phyloP scores from a whole-genome alignment of 805 yeast genomes.

The Candida tibetensis region DNA sequence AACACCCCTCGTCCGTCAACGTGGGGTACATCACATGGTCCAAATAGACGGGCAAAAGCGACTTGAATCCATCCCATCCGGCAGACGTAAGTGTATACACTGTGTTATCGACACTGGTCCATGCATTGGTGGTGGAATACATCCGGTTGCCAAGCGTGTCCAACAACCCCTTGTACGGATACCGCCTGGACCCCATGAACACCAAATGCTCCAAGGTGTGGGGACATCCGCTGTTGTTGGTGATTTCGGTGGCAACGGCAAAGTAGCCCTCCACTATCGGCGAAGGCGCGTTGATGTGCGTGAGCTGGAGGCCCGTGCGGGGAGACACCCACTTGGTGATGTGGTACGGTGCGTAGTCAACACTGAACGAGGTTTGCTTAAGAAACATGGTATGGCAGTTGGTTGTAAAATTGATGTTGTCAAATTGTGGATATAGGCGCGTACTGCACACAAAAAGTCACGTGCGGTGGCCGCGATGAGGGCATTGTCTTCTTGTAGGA shows the following conservation, averaged over 20 bases:
- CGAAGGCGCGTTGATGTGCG: slow-evolving; percentile 72
- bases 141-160: slow-evolving; percentile 84
- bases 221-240: slow-evolving; percentile 86
- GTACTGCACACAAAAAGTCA: too few relatives aligned
- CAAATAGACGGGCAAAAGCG: slow-evolving; percentile 80
- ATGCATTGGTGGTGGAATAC: slow-evolving; percentile 87
- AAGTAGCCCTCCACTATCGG: slow-evolving; percentile 93
- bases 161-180: slow-evolving; percentile 87
- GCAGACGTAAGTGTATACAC: slow-evolving; percentile 90
- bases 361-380: slow-evolving; percentile 48
- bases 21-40: slow-evolving; percentile 88
- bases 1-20: slow-evolving; percentile 82
- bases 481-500: too few relatives aligned
- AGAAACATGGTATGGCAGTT: slow-evolving; percentile 6
- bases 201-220: slow-evolving; percentile 93
- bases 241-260: slow-evolving; percentile 91
- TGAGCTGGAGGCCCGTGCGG: slow-evolving; percentile 80
- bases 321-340: slow-evolving; percentile 75
- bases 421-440: too few relatives aligned
- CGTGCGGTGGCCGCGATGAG: too few relatives aligned
- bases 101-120: slow-evolving; percentile 96
- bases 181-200: slow-evolving; percentile 88
- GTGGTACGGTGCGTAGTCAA: slow-evolving; percentile 71
- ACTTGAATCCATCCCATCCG: slow-evolving; percentile 92
- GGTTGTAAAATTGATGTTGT: too few relatives aligned